Conservation (phyloP, 2,329 filamentous ascomycete genomes). For the Cladosporium sp. region DNA sequence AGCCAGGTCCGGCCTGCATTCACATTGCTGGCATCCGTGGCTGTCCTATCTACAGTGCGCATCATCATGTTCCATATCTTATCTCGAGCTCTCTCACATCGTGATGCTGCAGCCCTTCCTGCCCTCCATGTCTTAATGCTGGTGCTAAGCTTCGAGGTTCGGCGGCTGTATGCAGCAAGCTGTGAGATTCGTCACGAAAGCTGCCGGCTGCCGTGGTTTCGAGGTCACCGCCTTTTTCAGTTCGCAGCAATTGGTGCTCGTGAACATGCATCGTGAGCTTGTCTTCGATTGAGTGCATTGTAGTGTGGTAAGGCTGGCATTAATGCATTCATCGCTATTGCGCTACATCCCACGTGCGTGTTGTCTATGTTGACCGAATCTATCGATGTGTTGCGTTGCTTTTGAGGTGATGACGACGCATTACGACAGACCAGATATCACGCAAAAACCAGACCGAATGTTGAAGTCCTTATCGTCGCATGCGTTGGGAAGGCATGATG, state of each 20-base stretch:
- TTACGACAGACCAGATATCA: background rate
- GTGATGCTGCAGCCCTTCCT: background rate
- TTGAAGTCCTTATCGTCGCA: background rate
- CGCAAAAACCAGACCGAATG: background rate
- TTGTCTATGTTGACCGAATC: too few species aligned
- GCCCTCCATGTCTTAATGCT: slow-evolving; percentile 2
- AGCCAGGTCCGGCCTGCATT: background rate
- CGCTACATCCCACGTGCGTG: background rate
- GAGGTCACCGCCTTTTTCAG: background rate
- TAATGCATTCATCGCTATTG: background rate
- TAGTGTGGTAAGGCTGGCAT: background rate
- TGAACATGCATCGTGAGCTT: background rate
- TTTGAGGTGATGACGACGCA: background rate
- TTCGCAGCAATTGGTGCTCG: background rate
- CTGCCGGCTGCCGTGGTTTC: background rate
- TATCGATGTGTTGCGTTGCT: background rate
- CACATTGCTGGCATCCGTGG: background rate
- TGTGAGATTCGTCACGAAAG: background rate
- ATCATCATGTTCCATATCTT: slow-evolving; percentile 1
- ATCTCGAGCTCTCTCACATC: background rate
- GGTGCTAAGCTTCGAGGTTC: background rate
- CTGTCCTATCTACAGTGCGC: background rate
- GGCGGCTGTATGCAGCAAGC: background rate
- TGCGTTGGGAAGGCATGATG: background rate
- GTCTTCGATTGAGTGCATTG: background rate